phyloP scores from a whole-genome alignment of 208 protist species.

The Willaertia magna region DNA sequence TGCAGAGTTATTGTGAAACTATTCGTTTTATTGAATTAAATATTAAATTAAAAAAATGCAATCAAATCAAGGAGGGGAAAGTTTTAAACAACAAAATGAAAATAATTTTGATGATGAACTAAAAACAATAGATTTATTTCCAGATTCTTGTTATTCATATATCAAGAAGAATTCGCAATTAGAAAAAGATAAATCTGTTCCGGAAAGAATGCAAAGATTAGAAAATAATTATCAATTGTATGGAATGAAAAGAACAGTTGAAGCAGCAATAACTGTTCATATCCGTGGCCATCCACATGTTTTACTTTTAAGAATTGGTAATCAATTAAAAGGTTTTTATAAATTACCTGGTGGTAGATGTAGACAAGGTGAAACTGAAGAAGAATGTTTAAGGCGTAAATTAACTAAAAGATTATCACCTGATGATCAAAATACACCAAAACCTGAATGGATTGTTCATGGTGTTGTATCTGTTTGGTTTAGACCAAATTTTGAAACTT shows the following conservation, averaged over 20 bases:
- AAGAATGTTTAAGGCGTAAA: conserved; percentile 1
- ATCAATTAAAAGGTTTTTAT: not conserved
- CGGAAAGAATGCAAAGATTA: not conserved
- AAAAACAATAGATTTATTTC: too few relatives aligned
- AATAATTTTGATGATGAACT: too few relatives aligned
- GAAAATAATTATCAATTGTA: not conserved
- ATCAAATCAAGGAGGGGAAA: too few relatives aligned
- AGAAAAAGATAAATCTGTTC: conserved; percentile 15
- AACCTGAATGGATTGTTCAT: not conserved
- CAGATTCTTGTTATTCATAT: too few relatives aligned
- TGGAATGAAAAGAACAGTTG: conserved; percentile 7
- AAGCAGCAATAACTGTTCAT: not conserved
- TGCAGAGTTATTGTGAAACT: too few relatives aligned
- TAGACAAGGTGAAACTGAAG: not conserved
- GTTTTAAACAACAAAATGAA: too few relatives aligned
- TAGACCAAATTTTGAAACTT: conserved; percentile 13
- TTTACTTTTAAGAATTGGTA: not conserved
- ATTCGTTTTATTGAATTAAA: too few relatives aligned
- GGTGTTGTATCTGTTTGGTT: not conserved
- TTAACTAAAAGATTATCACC: conserved; percentile 10
- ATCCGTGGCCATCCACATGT: conserved; percentile 12
- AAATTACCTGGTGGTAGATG: conserved; percentile 8
- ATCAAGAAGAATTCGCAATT: not conserved
- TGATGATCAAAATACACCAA: not conserved
- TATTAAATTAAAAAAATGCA: too few relatives aligned